phyloP scores from a whole-genome alignment of 2,329 filamentous ascomycete species.

The Aureobasidium sp. region DNA sequence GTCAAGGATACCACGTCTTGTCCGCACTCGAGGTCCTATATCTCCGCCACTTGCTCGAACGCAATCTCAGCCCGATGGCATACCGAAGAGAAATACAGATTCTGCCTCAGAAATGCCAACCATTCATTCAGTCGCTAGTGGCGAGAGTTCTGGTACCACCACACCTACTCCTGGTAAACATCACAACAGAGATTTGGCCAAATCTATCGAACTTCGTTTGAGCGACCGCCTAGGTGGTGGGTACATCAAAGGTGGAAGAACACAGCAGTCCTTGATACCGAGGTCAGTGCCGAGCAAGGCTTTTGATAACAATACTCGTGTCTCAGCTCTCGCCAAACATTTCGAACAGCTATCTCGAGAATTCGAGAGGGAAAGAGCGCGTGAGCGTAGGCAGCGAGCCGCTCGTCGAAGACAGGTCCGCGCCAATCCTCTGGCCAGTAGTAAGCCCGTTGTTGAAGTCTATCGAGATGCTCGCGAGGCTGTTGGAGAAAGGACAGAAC shows the following conservation, averaged over 20 bases:
- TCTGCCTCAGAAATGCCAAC: constrained; percentile 1
- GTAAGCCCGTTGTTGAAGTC: constrained; percentile 93
- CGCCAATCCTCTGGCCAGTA: constrained; percentile 81
- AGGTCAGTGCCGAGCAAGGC: constrained; percentile 68
- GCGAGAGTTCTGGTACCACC: constrained; percentile 14
- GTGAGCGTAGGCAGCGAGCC: constrained; percentile 73
- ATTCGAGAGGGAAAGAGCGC: constrained; percentile 88
- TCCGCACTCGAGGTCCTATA: constrained; percentile 28
- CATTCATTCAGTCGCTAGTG: constrained; percentile 14
- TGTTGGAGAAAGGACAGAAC: constrained; percentile 42
- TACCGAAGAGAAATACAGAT: constrained; percentile 21
- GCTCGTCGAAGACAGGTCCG: constrained; percentile 69
- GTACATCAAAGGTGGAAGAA: constrained; percentile 53
- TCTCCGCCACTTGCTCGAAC: constrained; percentile 45
- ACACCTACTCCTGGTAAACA: constrained; percentile 23
- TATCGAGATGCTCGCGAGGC: constrained; percentile 92
- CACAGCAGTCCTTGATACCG: constrained; percentile 69
- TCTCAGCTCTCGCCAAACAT: constrained; percentile 87
- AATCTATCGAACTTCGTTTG: constrained; percentile 63
- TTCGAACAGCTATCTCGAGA: constrained; percentile 96
- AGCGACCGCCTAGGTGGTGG: constrained; percentile 63
- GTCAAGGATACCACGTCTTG: constrained; percentile 30
- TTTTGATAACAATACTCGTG: constrained; percentile 53
- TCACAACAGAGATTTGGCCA: constrained; percentile 27
- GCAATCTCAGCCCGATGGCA: constrained; percentile 43